Base-by-base conservation (phyloP, 371 early-diverging fungal species). In the Batrachochytrium dendrobatidis region DNA sequence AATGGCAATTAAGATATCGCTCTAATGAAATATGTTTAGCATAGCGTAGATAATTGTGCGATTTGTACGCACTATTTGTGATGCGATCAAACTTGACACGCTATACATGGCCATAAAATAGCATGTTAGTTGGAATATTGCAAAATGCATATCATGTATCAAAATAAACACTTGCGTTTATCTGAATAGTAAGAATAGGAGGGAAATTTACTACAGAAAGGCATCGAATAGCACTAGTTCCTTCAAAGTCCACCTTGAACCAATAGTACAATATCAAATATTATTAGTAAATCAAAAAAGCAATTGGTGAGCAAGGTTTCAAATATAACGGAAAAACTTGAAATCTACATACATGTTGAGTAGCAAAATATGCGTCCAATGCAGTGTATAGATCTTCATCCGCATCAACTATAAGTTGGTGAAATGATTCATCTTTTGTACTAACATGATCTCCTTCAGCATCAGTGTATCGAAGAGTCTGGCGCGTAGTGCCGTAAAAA, bases 41-140 rank as follows among this genome's bases (percentile, higher is more conserved):
- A 58, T 82, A 81, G 28, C 74, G 67, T 26, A 86, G 61, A 63
- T 75, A 84, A 3, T 77, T 80, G 68, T 87, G 80, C 26, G 79
- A 77, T 60, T 87, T 87, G 68, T 82, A 82, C 10, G 81, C 74
- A 34, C 73, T 72, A n/a, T 69, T 63, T 10, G 76, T 77, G 4
- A 73, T 68, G 24, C 83, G 69, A 73, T 85, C 80, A 63, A 79
- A 87, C 74, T 84, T 83, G 6, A 82, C 85, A 4, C 87, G 74
- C 82, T 83, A 65, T 33, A n/a, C n/a, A n/a, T 46, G 20, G 46
- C 22, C 12, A 26, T 7, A 39, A 15, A 39, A 39, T 15, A 39
- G 20, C 39, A 20, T n/a, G 39, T 39, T 39, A 39, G 39, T 17
- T 39, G 20, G 39, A 20, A 33, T 24, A 32, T 34, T 12, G 39